phyloP scores from a whole-genome alignment of 2,329 filamentous ascomycete genomes.

The Ramularia endophylla region DNA sequence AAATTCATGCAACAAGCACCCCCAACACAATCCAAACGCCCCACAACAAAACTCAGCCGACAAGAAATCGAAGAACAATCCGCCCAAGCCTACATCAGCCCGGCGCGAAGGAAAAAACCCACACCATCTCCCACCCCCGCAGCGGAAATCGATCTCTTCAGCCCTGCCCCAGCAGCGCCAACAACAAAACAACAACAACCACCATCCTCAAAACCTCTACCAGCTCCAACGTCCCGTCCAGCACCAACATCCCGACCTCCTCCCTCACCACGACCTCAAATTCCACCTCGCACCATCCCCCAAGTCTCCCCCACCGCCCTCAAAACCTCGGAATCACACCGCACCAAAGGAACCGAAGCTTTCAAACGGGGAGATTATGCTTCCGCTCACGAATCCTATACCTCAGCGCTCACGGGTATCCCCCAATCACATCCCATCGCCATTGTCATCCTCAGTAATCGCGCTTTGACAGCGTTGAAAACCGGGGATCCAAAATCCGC shows the following conservation, averaged over 20 bases:
- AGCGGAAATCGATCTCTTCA: slow-evolving; percentile 32
- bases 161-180: slow-evolving; percentile 16
- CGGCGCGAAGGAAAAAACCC: slow-evolving; percentile 69
- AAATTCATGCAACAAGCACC: slow-evolving; percentile 33
- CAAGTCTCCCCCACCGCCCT: slow-evolving; percentile 62
- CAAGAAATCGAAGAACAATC: slow-evolving; percentile 73
- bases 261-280: slow-evolving; percentile 40
- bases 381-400: slow-evolving; percentile 76
- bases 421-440: slow-evolving; percentile 74
- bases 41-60: slow-evolving; percentile 58
- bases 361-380: slow-evolving; percentile 95
- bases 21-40: slow-evolving; percentile 36
- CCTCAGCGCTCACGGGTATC: slow-evolving; percentile 66
- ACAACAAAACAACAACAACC: not conserved
- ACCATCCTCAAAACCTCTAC: slow-evolving; percentile 4
- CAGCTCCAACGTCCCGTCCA: slow-evolving; percentile 7
- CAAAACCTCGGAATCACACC: slow-evolving; percentile 68
- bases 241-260: slow-evolving; percentile 29
- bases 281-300: slow-evolving; percentile 57
- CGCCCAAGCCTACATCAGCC: slow-evolving; percentile 79
- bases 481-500: slow-evolving; percentile 86
- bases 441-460: slow-evolving; percentile 87
- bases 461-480: slow-evolving; percentile 82
- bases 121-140: slow-evolving; percentile 36
- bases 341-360: slow-evolving; percentile 74